phyloP scores from a whole-genome alignment of 2,329 filamentous ascomycete species.

The Diaporthe sp. region DNA sequence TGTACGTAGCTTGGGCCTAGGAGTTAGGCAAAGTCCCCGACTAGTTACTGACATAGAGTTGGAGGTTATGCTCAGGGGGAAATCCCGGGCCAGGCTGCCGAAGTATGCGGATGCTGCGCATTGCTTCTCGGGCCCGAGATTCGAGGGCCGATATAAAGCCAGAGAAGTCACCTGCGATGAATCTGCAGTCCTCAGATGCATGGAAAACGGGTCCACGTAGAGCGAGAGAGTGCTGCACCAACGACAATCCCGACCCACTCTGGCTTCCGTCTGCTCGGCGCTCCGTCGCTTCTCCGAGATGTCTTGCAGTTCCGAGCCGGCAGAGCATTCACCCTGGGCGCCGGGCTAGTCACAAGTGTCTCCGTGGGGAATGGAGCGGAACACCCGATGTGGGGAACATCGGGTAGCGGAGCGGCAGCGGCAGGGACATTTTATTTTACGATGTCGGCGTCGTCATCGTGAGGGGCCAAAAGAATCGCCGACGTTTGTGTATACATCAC shows the following conservation, averaged over 20 bases:
- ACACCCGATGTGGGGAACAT: conserved; percentile 12
- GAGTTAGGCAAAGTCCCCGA: conserved; percentile 16
- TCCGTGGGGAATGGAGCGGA: not conserved
- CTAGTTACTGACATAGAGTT: no score
- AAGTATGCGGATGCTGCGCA: not conserved
- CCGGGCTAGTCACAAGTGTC: conserved; percentile 25
- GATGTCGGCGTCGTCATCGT: conserved; percentile 16
- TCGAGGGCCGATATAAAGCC: not conserved
- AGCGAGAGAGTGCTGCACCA: not conserved
- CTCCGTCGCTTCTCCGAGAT: conserved; percentile 23
- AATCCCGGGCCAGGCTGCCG: conserved; percentile 3
- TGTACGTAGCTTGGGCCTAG: no score
- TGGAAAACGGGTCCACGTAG: not conserved
- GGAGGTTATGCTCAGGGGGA: not conserved
- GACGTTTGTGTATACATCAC: not conserved
- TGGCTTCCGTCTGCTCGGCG: conserved; percentile 13
- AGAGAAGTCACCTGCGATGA: not conserved
- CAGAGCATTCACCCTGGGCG: conserved; percentile 24
- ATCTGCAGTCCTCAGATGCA: not conserved
- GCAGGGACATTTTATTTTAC: conserved; percentile 13
- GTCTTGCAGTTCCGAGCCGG: not conserved
- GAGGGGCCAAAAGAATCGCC: conserved; percentile 26
- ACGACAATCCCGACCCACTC: not conserved
- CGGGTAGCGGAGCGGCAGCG: conserved; percentile 31
- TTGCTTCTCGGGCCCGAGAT: not conserved